Percentiles rank a stretch among this genome's conserved stretches.
phyloP scores from a whole-genome alignment of 768 basidiomycete species.

The Hemileccinum rubropunctum region DNA sequence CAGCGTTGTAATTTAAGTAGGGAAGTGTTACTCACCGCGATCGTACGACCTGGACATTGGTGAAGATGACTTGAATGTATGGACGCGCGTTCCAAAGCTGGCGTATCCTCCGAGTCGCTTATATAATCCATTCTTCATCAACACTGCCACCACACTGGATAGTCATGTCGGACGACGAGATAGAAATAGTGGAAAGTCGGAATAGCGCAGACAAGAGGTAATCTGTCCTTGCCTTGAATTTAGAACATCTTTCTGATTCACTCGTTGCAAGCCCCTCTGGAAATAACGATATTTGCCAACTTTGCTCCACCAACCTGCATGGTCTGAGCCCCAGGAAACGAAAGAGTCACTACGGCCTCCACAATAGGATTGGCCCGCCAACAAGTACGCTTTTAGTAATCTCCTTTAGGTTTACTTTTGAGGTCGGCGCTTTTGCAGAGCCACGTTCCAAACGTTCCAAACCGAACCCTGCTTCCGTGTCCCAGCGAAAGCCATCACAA shows the following conservation, averaged over 20 bases:
- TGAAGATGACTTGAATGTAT: slow-evolving; percentile 10
- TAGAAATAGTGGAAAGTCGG: slow-evolving; percentile 22
- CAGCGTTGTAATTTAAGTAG: background rate
- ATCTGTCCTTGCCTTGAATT: background rate
- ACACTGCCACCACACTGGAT: slow-evolving; percentile 12
- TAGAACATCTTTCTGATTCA: background rate
- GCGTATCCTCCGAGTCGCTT: slow-evolving; percentile 19
- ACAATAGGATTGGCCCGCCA: slow-evolving; percentile 37
- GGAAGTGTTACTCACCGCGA: slow-evolving; percentile 66
- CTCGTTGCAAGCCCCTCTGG: slow-evolving; percentile 6
- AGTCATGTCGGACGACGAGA: slow-evolving; percentile 20
- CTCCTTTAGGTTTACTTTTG: background rate
- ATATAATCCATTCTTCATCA: slow-evolving; percentile 14
- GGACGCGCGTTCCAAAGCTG: slow-evolving; percentile 52
- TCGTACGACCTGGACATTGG: slow-evolving; percentile 93
- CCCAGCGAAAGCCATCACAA: background rate
- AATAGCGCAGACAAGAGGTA: slow-evolving; percentile 12
- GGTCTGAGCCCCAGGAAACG: slow-evolving; percentile 38
- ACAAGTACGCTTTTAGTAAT: slow-evolving; percentile 1
- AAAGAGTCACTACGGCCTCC: slow-evolving; percentile 50
- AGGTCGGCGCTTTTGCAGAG: slow-evolving; percentile 11
- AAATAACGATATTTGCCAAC: slow-evolving; percentile 41
- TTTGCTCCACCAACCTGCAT: slow-evolving; percentile 48
- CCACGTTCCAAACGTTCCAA: slow-evolving; percentile 12
- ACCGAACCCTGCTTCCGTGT: slow-evolving; percentile 6